These are phyloP conservation scores for Lodderomyces parapsilosis DNA, from an alignment of 1,139 yeast species.

Conservation along the genomic window DNA sequence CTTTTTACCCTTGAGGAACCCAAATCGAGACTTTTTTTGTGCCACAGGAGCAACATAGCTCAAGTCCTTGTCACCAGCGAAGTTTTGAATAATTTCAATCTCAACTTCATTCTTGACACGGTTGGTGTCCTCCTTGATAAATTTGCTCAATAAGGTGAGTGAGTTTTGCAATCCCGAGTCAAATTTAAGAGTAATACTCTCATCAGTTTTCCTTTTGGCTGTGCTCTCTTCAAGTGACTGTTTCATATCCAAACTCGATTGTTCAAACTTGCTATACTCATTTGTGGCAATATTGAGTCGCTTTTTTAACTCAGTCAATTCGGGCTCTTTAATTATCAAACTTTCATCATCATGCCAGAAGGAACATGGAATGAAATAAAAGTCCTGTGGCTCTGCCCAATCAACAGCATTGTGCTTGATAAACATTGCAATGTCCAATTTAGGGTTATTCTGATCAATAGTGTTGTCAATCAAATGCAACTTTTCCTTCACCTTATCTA, in stretches of 20 bases:
- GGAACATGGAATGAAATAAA: slow-evolving; percentile 80
- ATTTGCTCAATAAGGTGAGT: slow-evolving; percentile 55
- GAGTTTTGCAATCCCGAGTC: slow-evolving; percentile 59
- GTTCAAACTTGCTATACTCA: slow-evolving; percentile 44
- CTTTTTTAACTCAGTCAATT: slow-evolving; percentile 64
- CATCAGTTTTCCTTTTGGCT: slow-evolving; percentile 32
- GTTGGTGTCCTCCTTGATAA: slow-evolving; percentile 70
- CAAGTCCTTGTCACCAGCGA: slow-evolving; percentile 74
- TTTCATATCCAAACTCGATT: slow-evolving; percentile 45
- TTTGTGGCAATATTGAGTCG: slow-evolving; percentile 51
- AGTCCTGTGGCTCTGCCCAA: slow-evolving; percentile 89
- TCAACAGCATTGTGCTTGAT: slow-evolving; percentile 74
- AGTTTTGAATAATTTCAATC: slow-evolving; percentile 84
- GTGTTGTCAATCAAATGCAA: slow-evolving; percentile 56
- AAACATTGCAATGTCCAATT: slow-evolving; percentile 84
- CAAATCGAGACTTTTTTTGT: slow-evolving; percentile 55
- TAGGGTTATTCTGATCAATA: slow-evolving; percentile 70
- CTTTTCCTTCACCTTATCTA: slow-evolving; percentile 52
- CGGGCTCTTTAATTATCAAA: slow-evolving; percentile 62
- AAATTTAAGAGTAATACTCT: slow-evolving; percentile 40
- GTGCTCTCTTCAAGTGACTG: slow-evolving; percentile 52
- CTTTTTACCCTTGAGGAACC: slow-evolving; percentile 28
- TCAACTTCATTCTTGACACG: slow-evolving; percentile 81
- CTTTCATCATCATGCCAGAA: slow-evolving; percentile 97
- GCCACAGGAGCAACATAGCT: slow-evolving; percentile 44